These are phyloP conservation scores for Helianthus annuus DNA, from an alignment of 129 eudicot species.

Conservation along the genomic window DNA sequence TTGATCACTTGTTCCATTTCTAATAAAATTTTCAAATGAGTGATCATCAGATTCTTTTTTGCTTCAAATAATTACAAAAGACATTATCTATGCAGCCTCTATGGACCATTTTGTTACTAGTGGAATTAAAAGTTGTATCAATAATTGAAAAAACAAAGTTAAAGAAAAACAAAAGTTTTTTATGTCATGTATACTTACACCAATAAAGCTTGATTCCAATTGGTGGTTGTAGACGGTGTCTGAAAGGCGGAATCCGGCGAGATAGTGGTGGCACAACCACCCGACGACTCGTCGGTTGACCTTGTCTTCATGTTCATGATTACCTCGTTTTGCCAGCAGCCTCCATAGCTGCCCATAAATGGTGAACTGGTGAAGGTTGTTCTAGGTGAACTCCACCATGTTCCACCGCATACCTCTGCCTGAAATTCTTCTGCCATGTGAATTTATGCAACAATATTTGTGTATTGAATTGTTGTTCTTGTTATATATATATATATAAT, in stretches of 20 bases:
- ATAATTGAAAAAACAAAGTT: conserved; percentile 37
- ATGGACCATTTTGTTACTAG: conserved; percentile 35
- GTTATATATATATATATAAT: no score
- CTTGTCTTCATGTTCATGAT: conserved; percentile 28
- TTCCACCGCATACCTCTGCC: conserved; percentile 37
- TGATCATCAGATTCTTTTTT: conserved; percentile 34
- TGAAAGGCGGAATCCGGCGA: conserved; percentile 39
- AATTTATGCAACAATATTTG: not conserved
- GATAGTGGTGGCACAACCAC: conserved; percentile 20
- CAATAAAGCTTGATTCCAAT: conserved; percentile 42
- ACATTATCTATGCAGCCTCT: conserved; percentile 6
- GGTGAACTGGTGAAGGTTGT: conserved; percentile 19
- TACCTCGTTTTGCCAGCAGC: conserved; percentile 30
- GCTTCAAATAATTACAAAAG: conserved; percentile 39
- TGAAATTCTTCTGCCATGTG: conserved; percentile 43
- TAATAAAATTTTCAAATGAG: conserved; percentile 10
- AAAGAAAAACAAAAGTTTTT: conserved; percentile 26
- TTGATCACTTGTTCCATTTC: conserved; percentile 23
- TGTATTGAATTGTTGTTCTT: not conserved
- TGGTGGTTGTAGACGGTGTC: conserved; percentile 27
- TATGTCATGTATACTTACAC: conserved; percentile 37
- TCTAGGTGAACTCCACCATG: conserved; percentile 41
- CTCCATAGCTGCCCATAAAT: conserved; percentile 10
- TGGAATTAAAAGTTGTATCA: conserved; percentile 40
- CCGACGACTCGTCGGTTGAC: conserved; percentile 37